A percentile compares a stretch with the other conserved stretches of the same genome.
phyloP scores from a whole-genome alignment of 495 filamentous ascomycete species.

The Elasticomyces elasticus region DNA sequence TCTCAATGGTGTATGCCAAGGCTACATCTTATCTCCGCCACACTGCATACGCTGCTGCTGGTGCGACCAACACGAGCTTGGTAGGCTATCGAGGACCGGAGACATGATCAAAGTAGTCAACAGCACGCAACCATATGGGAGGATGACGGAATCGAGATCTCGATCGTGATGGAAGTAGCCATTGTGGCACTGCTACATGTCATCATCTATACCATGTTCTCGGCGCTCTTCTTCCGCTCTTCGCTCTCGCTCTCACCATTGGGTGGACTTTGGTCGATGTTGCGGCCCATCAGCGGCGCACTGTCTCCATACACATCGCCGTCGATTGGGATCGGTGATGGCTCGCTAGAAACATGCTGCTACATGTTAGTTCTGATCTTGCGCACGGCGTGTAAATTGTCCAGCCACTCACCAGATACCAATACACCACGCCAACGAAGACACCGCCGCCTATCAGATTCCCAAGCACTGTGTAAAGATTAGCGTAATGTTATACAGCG shows the following conservation, averaged over 20 bases:
- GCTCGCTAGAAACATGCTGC: slow-evolving; percentile 1
- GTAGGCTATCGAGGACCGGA: too few species aligned
- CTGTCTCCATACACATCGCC: not conserved
- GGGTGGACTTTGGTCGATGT: not conserved
- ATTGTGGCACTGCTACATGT: too few species aligned
- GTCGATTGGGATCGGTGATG: not conserved
- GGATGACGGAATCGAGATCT: not conserved
- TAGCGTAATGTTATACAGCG: too few species aligned
- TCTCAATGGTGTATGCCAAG: too few species aligned
- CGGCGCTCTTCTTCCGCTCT: not conserved
- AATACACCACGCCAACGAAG: slow-evolving; percentile 15
- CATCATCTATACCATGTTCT: slow-evolving; percentile 2
- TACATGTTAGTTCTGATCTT: not conserved
- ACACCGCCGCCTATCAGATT: slow-evolving; percentile 42
- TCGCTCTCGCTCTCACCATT: not conserved
- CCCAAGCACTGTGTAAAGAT: too few species aligned
- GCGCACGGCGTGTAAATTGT: not conserved
- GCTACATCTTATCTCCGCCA: too few species aligned
- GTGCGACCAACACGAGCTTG: too few species aligned
- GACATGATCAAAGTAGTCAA: too few species aligned
- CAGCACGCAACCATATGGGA: not conserved
- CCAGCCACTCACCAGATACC: slow-evolving; percentile 6
- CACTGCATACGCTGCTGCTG: too few species aligned
- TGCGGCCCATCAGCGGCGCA: not conserved
- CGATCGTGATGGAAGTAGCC: too few species aligned